phyloP scores from a whole-genome alignment of 225 moss, liverwort and hornwort genomes.

The Thuidium tamariscinum region DNA sequence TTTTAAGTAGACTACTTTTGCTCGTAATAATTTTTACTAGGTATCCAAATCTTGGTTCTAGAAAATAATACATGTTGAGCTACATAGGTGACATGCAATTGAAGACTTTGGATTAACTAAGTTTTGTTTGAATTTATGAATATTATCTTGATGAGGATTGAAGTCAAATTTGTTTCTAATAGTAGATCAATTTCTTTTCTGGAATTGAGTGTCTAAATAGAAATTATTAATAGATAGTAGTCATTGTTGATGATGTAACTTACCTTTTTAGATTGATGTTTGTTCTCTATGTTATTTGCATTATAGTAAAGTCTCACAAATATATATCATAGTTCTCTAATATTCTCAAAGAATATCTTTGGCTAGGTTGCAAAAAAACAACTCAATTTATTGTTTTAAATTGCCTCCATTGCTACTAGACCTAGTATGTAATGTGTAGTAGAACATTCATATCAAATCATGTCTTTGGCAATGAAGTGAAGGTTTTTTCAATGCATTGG shows the following conservation, averaged over 20 bases:
- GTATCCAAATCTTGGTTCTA: too few species aligned
- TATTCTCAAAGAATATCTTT: not conserved
- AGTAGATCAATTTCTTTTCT: not conserved
- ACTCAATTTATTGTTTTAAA: accelerated
- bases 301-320: accelerated
- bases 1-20: too few species aligned
- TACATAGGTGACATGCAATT: too few species aligned
- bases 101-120: too few species aligned
- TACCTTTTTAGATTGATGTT: not conserved
- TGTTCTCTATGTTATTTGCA: accelerated
- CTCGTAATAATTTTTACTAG: too few species aligned
- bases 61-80: too few species aligned
- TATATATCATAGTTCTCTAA: not conserved
- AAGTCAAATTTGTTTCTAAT: not conserved
- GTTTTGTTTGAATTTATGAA: too few species aligned
- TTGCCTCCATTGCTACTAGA: not conserved
- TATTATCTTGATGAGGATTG: accelerated
- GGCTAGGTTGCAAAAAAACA: not conserved
- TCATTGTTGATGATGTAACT: not conserved
- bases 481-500: not conserved
- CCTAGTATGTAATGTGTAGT: accelerated
- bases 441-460: not conserved
- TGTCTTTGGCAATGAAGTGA: not conserved
- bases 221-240: not conserved
- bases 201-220: not conserved